Evolutionary conservation across 306 rosid species (phyloP).

Genomic region (Medicago lupulina): DNA sequence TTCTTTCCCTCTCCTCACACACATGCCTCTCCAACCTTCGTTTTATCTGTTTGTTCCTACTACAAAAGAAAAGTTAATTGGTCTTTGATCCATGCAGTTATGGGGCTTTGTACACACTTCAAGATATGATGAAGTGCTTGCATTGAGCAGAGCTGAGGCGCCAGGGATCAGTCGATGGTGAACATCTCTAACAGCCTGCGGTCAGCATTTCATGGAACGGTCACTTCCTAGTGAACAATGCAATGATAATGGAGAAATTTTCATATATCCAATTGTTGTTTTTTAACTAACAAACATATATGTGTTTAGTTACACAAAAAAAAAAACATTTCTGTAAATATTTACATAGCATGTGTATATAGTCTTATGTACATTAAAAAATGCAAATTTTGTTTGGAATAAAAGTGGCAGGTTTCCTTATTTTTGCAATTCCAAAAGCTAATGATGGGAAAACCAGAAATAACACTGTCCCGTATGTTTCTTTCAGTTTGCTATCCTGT

Average conservation of each 20-base stretch:
- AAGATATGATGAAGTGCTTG: slow-evolving; percentile 78
- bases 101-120: slow-evolving; percentile 93
- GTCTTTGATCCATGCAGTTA: slow-evolving; percentile 59
- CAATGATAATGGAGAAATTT: neutral
- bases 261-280: slow-evolving; percentile 25
- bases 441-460: neutral
- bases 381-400: slow-evolving; percentile 14
- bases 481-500: too few relatives aligned
- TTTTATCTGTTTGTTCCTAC: neutral
- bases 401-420: neutral
- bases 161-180: slow-evolving; percentile 91
- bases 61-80: slow-evolving; percentile 22
- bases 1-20: neutral
- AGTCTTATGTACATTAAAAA: neutral
- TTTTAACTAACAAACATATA: neutral
- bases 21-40: neutral
- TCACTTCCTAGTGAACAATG: slow-evolving; percentile 27
- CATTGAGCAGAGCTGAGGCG: slow-evolving; percentile 69
- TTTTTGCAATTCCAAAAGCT: neutral
- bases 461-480: too few relatives aligned
- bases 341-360: slow-evolving; percentile 33
- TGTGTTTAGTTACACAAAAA: too few relatives aligned
- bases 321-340: slow-evolving; percentile 43
- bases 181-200: slow-evolving; percentile 22
- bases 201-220: slow-evolving; percentile 8